Evolutionary conservation across 2,329 filamentous ascomycete genomes (phyloP), one percentile per base, ranked within the genome.

Genomic region (Sporothrix dimorphospora): DNA sequence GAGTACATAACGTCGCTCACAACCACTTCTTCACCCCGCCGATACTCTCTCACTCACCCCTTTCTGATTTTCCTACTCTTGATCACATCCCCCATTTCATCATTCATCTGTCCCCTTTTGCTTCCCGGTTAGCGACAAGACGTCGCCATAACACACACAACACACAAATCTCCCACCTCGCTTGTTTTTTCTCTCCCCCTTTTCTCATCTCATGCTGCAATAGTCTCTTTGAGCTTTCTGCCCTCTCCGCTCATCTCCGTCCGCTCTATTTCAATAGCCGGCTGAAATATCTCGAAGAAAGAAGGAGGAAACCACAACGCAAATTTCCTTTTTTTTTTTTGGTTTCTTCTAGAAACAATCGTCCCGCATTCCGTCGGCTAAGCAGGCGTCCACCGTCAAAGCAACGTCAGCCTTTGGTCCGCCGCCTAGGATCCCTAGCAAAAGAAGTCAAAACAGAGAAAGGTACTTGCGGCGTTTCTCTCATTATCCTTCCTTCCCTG

Each of bases 1-100:
- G 45, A 67, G 65, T 75, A 77, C 76, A 75, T 77, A 77, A 75
- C 76, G 72, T 75, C 45, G 63, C 65, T 61, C 55, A 45, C 72
- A 34, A 73, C 71, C 71, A 63, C 73, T 51, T 71, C 63, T 63
- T 69, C 71, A 72, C 72, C 73, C 72, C 73, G 59, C 71, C 47
- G 55, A 61, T 45, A 14, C 27, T 73, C 59, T 63, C 47, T 45
- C 19, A 11, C 45, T 57, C n/a, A 38, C 27, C 69, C 47, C 21
- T 34, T 59, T 30, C n/a, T 66, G 53, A 42, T 40, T 53, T 51
- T 68, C 42, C 42, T 57, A 34, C 21, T 66, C 59, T 47, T n/a
- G 21, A 69, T 70, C 66, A 65, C 59, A 19, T 45, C 38, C 19
- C 21, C 59, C 59, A 65, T 45, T 27, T 45, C 38, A 53, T 40